A percentile compares a stretch with the other conserved stretches of the same genome.
These are phyloP conservation scores for Steccherinum ochraceum DNA, from an alignment of 768 basidiomycete genomes.

Conservation along the genomic window DNA sequence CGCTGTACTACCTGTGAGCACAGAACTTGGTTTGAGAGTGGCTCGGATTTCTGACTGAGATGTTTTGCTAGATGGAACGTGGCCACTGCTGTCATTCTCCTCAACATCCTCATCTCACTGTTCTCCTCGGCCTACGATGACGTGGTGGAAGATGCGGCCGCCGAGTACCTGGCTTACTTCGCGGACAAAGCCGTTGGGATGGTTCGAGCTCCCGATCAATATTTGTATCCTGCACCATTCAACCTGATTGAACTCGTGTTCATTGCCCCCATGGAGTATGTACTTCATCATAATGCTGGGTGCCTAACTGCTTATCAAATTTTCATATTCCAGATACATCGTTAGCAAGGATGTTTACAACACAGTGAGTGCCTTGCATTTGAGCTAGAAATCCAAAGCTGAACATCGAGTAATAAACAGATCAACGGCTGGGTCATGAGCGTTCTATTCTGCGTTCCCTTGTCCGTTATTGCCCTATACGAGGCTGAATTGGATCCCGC, in stretches of 20 bases:
- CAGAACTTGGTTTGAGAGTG: conserved; percentile 4
- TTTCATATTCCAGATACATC: conserved; percentile 28
- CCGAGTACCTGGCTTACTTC: conserved; percentile 88
- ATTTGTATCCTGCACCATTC: conserved; percentile 87
- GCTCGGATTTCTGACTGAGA: not conserved
- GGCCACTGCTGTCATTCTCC: conserved; percentile 72
- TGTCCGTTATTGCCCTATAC: conserved; percentile 65
- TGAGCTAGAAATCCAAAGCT: not conserved
- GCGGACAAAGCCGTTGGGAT: conserved; percentile 80
- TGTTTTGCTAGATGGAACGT: conserved; percentile 68
- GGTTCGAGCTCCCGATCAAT: conserved; percentile 84
- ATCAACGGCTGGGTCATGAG: conserved; percentile 78
- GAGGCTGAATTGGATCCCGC: conserved; percentile 52
- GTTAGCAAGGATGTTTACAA: conserved; percentile 53
- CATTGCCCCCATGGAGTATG: conserved; percentile 83
- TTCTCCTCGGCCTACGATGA: conserved; percentile 91
- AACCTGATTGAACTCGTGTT: conserved; percentile 80
- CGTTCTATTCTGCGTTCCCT: conserved; percentile 74
- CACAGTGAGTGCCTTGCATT: conserved; percentile 31
- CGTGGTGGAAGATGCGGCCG: conserved; percentile 79
- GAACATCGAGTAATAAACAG: conserved; percentile 25
- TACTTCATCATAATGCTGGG: conserved; percentile 13
- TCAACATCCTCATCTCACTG: conserved; percentile 93
- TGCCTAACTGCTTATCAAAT: conserved; percentile 1
- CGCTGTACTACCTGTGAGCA: conserved; percentile 74